Conservation (phyloP, 257 asterid genomes). For the Leptodermis oblonga region DNA sequence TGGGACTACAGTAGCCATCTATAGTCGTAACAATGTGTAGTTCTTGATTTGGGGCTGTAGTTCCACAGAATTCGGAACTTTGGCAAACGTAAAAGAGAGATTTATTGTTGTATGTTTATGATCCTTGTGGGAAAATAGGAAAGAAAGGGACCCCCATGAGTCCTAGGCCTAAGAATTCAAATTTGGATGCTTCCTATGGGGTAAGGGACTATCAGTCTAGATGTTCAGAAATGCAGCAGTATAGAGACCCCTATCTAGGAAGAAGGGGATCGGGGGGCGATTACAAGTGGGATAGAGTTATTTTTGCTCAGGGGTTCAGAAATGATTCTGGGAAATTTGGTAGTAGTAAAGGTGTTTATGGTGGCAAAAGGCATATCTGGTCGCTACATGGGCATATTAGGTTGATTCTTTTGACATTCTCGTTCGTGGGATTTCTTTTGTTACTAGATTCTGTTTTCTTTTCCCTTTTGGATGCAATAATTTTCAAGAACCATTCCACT, state of each 20-base stretch:
- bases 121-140: constrained; percentile 34
- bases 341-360: constrained; percentile 40
- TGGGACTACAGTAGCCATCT: background rate
- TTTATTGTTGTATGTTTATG: background rate
- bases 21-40: background rate
- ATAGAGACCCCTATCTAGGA: constrained; percentile 45
- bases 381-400: constrained; percentile 51
- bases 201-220: constrained; percentile 36
- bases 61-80: background rate
- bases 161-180: constrained; percentile 28
- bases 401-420: constrained; percentile 44
- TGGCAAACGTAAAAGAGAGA: background rate
- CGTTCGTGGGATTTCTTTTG: constrained; percentile 47
- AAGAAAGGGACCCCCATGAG: constrained; percentile 42
- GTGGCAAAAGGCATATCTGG: constrained; percentile 44
- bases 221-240: constrained; percentile 30
- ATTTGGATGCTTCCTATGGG: constrained; percentile 30
- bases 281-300: constrained; percentile 39
- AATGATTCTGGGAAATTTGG: constrained; percentile 34
- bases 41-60: background rate
- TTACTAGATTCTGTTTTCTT: constrained; percentile 58
- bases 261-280: constrained; percentile 48
- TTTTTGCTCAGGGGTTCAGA: constrained; percentile 39
- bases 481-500: constrained; percentile 32
- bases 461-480: constrained; percentile 43